A percentile compares a stretch with the other conserved stretches of the same genome.
Evolutionary conservation across 495 filamentous ascomycete species (phyloP).

Genomic region (Pseudotulostoma volvatum): DNA sequence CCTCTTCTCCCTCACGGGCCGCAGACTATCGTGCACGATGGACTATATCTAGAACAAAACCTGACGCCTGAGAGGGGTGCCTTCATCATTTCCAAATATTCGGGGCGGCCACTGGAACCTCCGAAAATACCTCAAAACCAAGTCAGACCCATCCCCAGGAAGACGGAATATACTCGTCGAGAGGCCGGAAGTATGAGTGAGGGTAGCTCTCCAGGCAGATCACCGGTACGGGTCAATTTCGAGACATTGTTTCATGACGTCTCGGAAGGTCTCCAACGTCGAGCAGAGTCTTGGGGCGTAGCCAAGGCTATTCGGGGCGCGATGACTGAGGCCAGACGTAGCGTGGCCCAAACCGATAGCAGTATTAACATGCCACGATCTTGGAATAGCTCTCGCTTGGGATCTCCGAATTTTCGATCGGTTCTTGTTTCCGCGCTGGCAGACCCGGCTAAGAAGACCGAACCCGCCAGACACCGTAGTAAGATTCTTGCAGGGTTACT

Average conservation of each 20-base stretch:
- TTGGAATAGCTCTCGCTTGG: conserved; percentile 7
- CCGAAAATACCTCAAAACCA: conserved; percentile 15
- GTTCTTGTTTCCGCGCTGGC: conserved; percentile 1
- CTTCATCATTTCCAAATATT: conserved; percentile 70
- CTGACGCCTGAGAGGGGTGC: conserved; percentile 53
- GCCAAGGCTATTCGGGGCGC: conserved; percentile 84
- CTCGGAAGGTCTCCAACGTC: conserved; percentile 64
- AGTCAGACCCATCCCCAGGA: conserved; percentile 9
- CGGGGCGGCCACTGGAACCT: conserved; percentile 41
- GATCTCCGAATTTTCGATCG: not conserved
- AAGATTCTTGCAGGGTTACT: conserved; percentile 55
- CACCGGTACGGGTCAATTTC: conserved; percentile 42
- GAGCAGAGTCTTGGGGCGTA: conserved; percentile 73
- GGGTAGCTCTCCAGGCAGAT: conserved; percentile 21
- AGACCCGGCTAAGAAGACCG: conserved; percentile 20
- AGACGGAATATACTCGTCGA: conserved; percentile 20
- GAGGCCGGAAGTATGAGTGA: conserved; percentile 19
- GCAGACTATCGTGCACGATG: conserved; percentile 70
- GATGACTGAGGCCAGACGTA: conserved; percentile 63
- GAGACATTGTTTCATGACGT: conserved; percentile 75
- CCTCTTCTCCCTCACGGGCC: conserved; percentile 48
- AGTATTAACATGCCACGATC: conserved; percentile 10
- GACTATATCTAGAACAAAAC: conserved; percentile 67
- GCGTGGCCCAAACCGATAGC: conserved; percentile 23
- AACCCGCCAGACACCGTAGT: conserved; percentile 50